Percentiles rank a stretch among this genome's conserved stretches.
Evolutionary conservation across 2,329 filamentous ascomycete genomes (phyloP).

Genomic region (Aspergillus cejpii): DNA sequence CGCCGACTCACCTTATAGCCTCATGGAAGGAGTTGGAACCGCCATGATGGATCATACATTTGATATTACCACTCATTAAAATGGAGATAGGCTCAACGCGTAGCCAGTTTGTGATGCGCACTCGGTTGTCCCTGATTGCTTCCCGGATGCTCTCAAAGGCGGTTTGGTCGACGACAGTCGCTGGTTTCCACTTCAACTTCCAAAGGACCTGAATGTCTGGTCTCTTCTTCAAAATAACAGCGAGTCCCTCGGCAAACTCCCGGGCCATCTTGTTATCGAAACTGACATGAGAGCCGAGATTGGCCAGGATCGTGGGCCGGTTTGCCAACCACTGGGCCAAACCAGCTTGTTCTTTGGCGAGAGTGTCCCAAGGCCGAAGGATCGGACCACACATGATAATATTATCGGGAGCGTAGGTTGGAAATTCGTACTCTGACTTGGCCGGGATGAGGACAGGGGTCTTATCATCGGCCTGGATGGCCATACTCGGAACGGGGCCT

Average conservation of each 20-base stretch:
- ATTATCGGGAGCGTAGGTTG: constrained; percentile 27
- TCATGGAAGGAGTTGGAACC: constrained; percentile 47
- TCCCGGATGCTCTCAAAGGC: constrained; percentile 18
- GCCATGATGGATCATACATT: constrained; percentile 43
- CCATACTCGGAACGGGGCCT: constrained; percentile 13
- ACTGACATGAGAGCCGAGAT: constrained; percentile 37
- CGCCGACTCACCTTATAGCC: constrained; percentile 35
- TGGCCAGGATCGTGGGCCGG: constrained; percentile 41
- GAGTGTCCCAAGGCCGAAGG: constrained; percentile 24
- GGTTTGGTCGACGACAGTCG: background rate
- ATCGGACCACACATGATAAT: constrained; percentile 43
- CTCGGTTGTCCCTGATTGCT: constrained; percentile 23
- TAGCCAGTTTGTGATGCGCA: constrained; percentile 41
- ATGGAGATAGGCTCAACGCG: constrained; percentile 31
- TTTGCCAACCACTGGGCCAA: constrained; percentile 37
- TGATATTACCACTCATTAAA: constrained; percentile 35
- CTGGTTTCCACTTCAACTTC: constrained; percentile 21
- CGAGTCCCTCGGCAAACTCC: constrained; percentile 37
- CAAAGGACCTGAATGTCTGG: constrained; percentile 30
- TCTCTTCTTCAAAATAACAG: constrained; percentile 27
- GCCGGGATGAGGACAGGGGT: constrained; percentile 16
- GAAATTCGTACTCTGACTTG: constrained; percentile 31
- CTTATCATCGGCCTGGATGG: background rate
- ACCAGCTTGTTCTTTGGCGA: constrained; percentile 33
- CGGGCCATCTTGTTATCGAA: constrained; percentile 24